Evolutionary conservation across 2,329 filamentous ascomycete genomes (phyloP).

Genomic region (Thermothelomyces thermophilus): DNA sequence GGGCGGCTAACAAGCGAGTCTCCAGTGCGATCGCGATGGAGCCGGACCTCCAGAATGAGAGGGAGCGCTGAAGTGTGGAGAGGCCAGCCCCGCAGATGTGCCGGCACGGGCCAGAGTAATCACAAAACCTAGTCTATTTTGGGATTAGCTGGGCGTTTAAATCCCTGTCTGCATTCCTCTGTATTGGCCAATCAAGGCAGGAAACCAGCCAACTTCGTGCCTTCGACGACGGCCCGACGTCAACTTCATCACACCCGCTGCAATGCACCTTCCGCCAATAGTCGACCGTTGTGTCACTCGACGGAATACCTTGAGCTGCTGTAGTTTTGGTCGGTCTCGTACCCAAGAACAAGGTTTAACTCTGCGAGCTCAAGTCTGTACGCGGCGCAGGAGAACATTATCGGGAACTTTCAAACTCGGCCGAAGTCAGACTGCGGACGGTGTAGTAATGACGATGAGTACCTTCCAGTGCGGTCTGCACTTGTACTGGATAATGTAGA

Average conservation of each 20-base stretch:
- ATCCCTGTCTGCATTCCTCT: conserved; percentile 28
- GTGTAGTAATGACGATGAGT: no score
- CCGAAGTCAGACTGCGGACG: no score
- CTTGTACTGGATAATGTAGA: no score
- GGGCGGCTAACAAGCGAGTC: conserved; percentile 34
- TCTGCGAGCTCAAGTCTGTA: background rate
- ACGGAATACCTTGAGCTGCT: conserved; percentile 7
- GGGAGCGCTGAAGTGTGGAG: conserved; percentile 17
- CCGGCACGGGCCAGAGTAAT: conserved; percentile 12
- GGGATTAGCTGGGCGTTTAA: conserved; percentile 36
- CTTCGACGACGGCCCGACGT: conserved; percentile 11
- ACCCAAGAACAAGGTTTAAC: background rate
- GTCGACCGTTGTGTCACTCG: conserved; percentile 9
- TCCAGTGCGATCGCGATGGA: background rate
- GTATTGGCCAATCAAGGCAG: conserved; percentile 29
- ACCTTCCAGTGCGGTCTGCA: no score
- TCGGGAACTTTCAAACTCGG: no score
- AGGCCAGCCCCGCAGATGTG: conserved; percentile 1
- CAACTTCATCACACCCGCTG: conserved; percentile 28
- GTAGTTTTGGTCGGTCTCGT: background rate
- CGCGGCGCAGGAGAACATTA: background rate
- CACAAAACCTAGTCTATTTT: conserved; percentile 29
- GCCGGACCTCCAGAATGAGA: conserved; percentile 12
- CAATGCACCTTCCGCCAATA: conserved; percentile 25
- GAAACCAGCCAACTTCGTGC: conserved; percentile 15